Evolutionary conservation across 2,329 filamentous ascomycete genomes (phyloP).

Genomic region (Aspergillus pseudotamarii): DNA sequence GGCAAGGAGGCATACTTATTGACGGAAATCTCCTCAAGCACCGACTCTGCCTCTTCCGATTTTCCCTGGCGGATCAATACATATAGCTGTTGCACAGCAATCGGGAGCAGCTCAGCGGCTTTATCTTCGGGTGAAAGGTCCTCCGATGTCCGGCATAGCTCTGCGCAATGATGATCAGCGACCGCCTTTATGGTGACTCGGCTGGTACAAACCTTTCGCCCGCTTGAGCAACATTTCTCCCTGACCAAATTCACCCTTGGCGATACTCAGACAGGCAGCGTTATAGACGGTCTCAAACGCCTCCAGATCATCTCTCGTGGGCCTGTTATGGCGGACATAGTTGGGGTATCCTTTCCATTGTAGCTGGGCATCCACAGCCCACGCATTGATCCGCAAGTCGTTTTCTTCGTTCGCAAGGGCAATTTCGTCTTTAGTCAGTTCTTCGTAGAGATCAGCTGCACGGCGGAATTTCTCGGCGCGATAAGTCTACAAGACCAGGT

Average conservation of each 20-base stretch:
- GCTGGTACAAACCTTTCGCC: conserved; percentile 52
- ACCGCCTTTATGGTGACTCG: not conserved
- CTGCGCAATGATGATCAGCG: conserved; percentile 30
- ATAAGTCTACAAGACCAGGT: conserved; percentile 45
- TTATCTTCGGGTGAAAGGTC: conserved; percentile 64
- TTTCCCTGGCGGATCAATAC: conserved; percentile 59
- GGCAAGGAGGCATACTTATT: conserved; percentile 46
- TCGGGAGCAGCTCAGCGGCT: conserved; percentile 61
- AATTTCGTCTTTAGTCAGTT: conserved; percentile 47
- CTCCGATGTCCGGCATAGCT: conserved; percentile 62
- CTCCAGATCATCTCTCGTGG: conserved; percentile 62
- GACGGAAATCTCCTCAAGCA: conserved; percentile 55
- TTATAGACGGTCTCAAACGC: conserved; percentile 69
- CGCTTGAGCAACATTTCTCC: conserved; percentile 62
- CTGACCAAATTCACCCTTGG: conserved; percentile 60
- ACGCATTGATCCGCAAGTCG: conserved; percentile 64
- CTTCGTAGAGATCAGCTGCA: conserved; percentile 57
- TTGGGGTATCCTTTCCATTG: conserved; percentile 61
- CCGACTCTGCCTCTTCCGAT: conserved; percentile 56
- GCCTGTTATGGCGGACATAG: conserved; percentile 55
- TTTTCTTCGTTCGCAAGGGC: conserved; percentile 55
- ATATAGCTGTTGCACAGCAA: conserved; percentile 64
- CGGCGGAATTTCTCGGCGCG: conserved; percentile 62
- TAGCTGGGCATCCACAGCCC: conserved; percentile 63
- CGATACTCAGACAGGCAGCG: conserved; percentile 64